Evolutionary conservation across 768 basidiomycete species (phyloP), one percentile per base, ranked within the genome.

Genomic region (Scleroderma bovista): DNA sequence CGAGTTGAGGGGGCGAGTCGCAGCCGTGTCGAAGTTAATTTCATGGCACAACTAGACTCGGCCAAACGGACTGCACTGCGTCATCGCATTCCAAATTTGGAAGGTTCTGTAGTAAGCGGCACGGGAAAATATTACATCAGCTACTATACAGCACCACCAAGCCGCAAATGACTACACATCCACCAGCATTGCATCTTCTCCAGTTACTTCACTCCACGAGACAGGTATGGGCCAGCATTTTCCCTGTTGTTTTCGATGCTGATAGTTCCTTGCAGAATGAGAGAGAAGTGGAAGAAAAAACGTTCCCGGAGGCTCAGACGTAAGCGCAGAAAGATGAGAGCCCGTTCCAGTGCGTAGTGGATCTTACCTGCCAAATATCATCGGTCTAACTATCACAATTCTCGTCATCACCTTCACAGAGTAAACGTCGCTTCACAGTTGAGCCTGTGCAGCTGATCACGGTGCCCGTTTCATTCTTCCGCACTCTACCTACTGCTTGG

Each of bases 281-380:
- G 89, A 88, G 89, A 91, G 73, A 92, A 92, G 84, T 92, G 89
- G 89, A 91, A 91, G 83, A 93, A 93, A 76, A 93, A 93, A 79
- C 81, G 89, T 68, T 89, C 89, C 57, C 84, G 89, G 69, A 88
- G 90, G 68, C 90, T 93, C 75, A 79, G 90, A 68, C 86, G 89
- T 72, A 93, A 93, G 67, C 87, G 89, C 78, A 85, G 89, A 86
- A 93, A 93, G 80, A 92, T 92, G 89, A 83, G 89, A 70, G 89
- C 89, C 56, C 89, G 89, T 73, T 92, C 89, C 78, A 92, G 89
- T 92, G 60, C 58, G 89, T 85, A 38, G 23, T 47, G 43, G 2
- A 45, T 23, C 29, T 44, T 20, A 36, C n/a, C 2, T 29, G 26
- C 29, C 20, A n/a, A 17, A 29, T 22, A 41, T 36, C 17, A 15